phyloP scores from a whole-genome alignment of 768 basidiomycete species.

The Amanita pseudoporphyria region DNA sequence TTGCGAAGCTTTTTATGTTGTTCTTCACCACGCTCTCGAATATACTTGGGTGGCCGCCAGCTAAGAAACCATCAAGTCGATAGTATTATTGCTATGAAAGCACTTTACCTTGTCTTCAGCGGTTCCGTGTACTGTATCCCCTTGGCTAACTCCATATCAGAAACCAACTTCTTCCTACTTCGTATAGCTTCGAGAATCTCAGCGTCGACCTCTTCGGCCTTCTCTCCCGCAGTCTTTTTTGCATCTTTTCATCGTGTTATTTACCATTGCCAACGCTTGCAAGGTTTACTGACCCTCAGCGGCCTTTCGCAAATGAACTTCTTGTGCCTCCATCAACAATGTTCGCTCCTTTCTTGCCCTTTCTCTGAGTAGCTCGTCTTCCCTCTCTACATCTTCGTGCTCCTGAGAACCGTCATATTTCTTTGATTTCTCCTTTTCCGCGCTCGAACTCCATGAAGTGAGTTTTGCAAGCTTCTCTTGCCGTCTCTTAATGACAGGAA shows the following conservation, averaged over 20 bases:
- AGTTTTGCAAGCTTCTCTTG: slow-evolving; percentile 74
- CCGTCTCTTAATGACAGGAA: slow-evolving; percentile 80
- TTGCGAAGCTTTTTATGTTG: slow-evolving; percentile 72
- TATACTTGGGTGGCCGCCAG: slow-evolving; percentile 82
- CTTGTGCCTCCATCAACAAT: slow-evolving; percentile 86
- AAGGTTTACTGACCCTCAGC: slow-evolving; percentile 50
- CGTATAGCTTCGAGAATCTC: slow-evolving; percentile 90
- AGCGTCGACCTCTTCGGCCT: slow-evolving; percentile 80
- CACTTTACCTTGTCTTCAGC: slow-evolving; percentile 63
- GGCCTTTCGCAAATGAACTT: slow-evolving; percentile 80
- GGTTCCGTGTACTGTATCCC: slow-evolving; percentile 89
- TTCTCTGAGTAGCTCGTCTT: slow-evolving; percentile 70
- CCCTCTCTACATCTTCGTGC: slow-evolving; percentile 64
- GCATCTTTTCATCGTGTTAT: slow-evolving; percentile 41
- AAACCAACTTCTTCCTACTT: slow-evolving; percentile 82
- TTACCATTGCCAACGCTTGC: background rate
- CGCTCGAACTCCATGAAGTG: slow-evolving; percentile 46
- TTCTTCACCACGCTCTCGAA: slow-evolving; percentile 60
- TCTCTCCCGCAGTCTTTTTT: slow-evolving; percentile 80
- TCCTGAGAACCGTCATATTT: slow-evolving; percentile 56
- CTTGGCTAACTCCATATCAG: slow-evolving; percentile 86
- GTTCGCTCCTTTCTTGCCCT: slow-evolving; percentile 78
- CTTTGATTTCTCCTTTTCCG: slow-evolving; percentile 41
- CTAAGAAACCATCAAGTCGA: slow-evolving; percentile 28
- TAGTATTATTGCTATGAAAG: background rate